A percentile compares a stretch with the other conserved stretches of the same genome.
phyloP scores from a whole-genome alignment of 2,329 filamentous ascomycete genomes.

The Curvularia hawaiiensis region DNA sequence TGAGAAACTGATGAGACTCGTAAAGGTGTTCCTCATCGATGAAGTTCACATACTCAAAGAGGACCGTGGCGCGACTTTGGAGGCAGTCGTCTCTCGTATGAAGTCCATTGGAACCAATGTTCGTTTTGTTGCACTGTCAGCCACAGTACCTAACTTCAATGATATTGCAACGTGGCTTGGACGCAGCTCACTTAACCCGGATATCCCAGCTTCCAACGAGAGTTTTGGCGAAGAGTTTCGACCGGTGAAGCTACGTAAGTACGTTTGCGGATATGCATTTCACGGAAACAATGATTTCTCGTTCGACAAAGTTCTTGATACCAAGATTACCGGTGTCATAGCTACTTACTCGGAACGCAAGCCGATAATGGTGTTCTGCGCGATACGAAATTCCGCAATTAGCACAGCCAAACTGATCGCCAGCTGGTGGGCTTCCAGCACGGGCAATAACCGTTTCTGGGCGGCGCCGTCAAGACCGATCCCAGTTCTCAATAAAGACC shows the following conservation, averaged over 20 bases:
- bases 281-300: constrained; percentile 70
- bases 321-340: constrained; percentile 69
- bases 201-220: constrained; percentile 69
- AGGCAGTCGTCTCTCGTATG: constrained; percentile 86
- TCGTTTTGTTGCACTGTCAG: constrained; percentile 80
- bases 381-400: constrained; percentile 73
- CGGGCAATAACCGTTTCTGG: constrained; percentile 65
- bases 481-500: constrained; percentile 61
- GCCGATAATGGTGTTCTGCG: constrained; percentile 83
- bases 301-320: constrained; percentile 73
- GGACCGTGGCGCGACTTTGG: constrained; percentile 75
- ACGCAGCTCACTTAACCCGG: constrained; percentile 62
- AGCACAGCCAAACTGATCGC: constrained; percentile 71
- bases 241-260: constrained; percentile 76
- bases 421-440: constrained; percentile 65
- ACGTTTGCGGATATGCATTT: constrained; percentile 73
- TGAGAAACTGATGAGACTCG: constrained; percentile 71
- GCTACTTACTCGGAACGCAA: constrained; percentile 70
- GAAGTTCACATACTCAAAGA: constrained; percentile 89
- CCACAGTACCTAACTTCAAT: constrained; percentile 80
- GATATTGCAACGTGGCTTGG: constrained; percentile 84
- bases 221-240: constrained; percentile 80
- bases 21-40: constrained; percentile 83
- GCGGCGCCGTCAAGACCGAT: constrained; percentile 59
- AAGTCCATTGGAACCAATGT: constrained; percentile 77